phyloP scores from a whole-genome alignment of 108 stramenopile genomes.

The Conticribra weissflogii region DNA sequence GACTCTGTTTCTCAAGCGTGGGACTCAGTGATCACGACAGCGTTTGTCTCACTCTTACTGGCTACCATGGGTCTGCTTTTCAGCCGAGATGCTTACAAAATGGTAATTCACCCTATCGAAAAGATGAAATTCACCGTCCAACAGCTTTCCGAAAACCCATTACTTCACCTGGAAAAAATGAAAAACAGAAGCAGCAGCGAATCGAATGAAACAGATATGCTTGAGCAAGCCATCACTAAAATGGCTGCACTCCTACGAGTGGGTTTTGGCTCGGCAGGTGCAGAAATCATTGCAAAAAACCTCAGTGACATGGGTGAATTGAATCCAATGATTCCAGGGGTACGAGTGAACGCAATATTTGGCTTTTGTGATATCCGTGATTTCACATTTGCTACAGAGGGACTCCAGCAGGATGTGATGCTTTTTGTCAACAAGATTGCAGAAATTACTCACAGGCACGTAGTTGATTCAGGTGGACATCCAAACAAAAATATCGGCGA shows the following conservation, averaged over 20 bases:
- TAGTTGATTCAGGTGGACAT: slow-evolving; percentile 53
- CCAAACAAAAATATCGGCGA: slow-evolving; percentile 84
- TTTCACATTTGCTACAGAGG: slow-evolving; percentile 64
- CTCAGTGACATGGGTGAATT: slow-evolving; percentile 52
- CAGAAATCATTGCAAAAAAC: slow-evolving; percentile 73
- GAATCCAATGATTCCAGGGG: slow-evolving; percentile 72
- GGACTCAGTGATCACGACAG: slow-evolving; percentile 38
- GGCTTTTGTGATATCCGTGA: slow-evolving; percentile 75
- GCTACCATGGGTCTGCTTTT: slow-evolving; percentile 56
- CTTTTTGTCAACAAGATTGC: slow-evolving; percentile 77
- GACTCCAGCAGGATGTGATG: slow-evolving; percentile 66
- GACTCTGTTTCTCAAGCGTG: slow-evolving; percentile 42
- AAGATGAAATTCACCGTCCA: slow-evolving; percentile 50
- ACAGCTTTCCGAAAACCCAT: slow-evolving; percentile 61
- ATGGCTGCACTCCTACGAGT: slow-evolving; percentile 66
- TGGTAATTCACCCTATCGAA: slow-evolving; percentile 73
- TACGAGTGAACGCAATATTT: slow-evolving; percentile 62
- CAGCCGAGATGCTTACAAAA: slow-evolving; percentile 62
- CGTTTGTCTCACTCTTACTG: slow-evolving; percentile 58
- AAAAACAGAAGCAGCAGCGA: slow-evolving; percentile 45
- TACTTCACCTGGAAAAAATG: slow-evolving; percentile 50
- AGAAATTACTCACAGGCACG: slow-evolving; percentile 62
- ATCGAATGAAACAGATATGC: slow-evolving; percentile 64
- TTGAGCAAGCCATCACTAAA: slow-evolving; percentile 69
- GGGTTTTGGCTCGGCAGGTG: slow-evolving; percentile 78